A percentile compares a stretch with the other conserved stretches of the same genome.
phyloP scores from a whole-genome alignment of 148 eudicot genomes.

The Amaranthus hypochondriacus region DNA sequence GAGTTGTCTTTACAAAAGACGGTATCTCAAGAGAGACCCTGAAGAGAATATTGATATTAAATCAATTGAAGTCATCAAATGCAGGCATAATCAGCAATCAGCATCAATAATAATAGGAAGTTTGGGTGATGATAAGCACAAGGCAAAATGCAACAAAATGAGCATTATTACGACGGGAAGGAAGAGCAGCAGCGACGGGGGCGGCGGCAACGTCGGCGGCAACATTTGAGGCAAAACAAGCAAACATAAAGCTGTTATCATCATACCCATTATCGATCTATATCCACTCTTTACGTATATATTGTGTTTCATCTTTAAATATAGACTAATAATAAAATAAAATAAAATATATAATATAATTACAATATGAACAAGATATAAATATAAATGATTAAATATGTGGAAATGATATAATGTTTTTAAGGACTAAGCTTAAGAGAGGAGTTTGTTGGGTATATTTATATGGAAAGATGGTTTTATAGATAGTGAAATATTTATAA shows the following conservation, averaged over 20 bases:
- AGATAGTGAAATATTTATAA: too few relatives aligned
- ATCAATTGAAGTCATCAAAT: background rate
- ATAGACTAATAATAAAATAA: too few relatives aligned
- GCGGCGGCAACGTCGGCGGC: constrained; percentile 28
- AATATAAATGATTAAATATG: background rate
- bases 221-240: constrained; percentile 24
- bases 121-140: constrained; percentile 21
- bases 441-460: background rate
- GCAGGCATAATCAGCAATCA: constrained; percentile 10
- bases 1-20: too few relatives aligned
- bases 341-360: background rate
- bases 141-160: constrained; percentile 25
- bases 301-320: background rate
- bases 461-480: background rate
- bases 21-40: too few relatives aligned
- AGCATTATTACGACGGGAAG: constrained; percentile 30
- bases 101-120: background rate
- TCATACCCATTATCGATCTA: constrained; percentile 18
- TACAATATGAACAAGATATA: background rate
- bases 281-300: constrained; percentile 4
- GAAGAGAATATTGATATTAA: too few relatives aligned
- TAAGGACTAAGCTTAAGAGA: background rate
- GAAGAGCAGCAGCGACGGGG: constrained; percentile 27
- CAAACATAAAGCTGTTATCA: constrained; percentile 19
- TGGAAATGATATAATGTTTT: background rate